Base-by-base conservation (phyloP, 257 asterid species). In the Galeopsis tetrahit region DNA sequence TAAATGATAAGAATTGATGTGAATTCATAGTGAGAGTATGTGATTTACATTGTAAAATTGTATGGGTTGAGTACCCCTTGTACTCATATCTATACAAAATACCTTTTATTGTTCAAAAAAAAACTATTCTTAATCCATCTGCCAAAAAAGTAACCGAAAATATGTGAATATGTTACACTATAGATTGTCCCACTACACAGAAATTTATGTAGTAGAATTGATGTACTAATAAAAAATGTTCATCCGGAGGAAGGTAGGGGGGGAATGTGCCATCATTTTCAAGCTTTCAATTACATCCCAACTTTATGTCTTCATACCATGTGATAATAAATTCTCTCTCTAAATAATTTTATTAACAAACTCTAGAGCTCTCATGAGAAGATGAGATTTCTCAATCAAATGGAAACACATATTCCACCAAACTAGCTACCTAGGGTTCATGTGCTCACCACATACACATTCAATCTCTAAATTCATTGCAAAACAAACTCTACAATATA, bases 331-430 rank as follows among this genome's bases (percentile, higher is more conserved):
- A 36, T 28, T 63, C 13, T 63, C 69, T 61, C 7, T 36, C 4
- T 5, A 72, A 21, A 49, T 49, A 49, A 6, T 63, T 63, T 52
- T 38, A 46, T 36, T 10, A 34, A 10, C 0, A 31, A 32, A 7
- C 7, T 4, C 36, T n/a, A n/a, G n/a, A n/a, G n/a, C n/a, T 6
- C 5, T 11, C 28, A 21, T 21, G 17, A 53, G 33, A 10, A 32
- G 80, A 76, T 76, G 68, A 57, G 56, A 63, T 63, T 63, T 76
- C 76, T 70, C 62, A 42, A 76, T 63, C 80, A 69, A 35, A 15
- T 63, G 76, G 69, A 63, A 63, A 55, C 76, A 7, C 63, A 17
- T 55, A 28, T 43, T 34, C 34, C 49, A 62, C 60, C 80, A 57
- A 69, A 69, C 62, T 21, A 21, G 28, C 62, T n/a, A n/a, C n/a